Evolutionary conservation across 2,329 filamentous ascomycete genomes (phyloP), one percentile per base, ranked within the genome.

Genomic region (Alternaria tenuissima): DNA sequence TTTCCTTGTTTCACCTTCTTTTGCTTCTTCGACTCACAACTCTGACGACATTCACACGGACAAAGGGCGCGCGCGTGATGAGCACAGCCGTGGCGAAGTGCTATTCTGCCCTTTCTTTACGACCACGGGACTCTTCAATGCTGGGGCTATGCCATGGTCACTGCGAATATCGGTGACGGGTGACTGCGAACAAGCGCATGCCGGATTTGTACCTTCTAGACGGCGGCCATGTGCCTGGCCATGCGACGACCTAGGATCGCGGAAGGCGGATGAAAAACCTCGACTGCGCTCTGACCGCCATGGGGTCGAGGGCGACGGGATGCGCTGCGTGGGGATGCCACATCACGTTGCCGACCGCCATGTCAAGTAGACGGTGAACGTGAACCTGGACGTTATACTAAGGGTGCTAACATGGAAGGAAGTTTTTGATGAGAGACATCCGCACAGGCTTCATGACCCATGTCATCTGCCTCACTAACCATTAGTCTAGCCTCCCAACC

Each of bases 21-120:
- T 54, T 59, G 42, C 47, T 58, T 59, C 42, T 46, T 64, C 61
- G 59, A 61, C 55, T 66, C 62, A 63, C 59, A 14, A 44, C n/a
- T 43, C 38, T 49, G 38, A 22, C 16, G 26, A 49, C 39, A 32
- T 49, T 11, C 30, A 36, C 24, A 26, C 32, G 30, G 30, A 39
- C 24, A 52, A 59, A 59, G 59, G 55, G 59, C 59, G 54, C 59
- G 46, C 55, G 36, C 55, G 44, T 56, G 36, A 46, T 38, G 47
- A 46, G 34, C 42, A 38, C 38, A 28, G 20, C 24, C 47, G 30
- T 20, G 47, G 52, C 57, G 28, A 26, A 51, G 39, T 46, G 44
- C 30, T 55, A 48, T 26, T 36, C 36, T 42, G 47, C 52, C n/a
- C 16, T 26, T 34, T 49, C 30, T 26, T 28, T 8, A 22, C 20